phyloP scores from a whole-genome alignment of 2,329 filamentous ascomycete genomes.

The Talaromyces rugulosus region DNA sequence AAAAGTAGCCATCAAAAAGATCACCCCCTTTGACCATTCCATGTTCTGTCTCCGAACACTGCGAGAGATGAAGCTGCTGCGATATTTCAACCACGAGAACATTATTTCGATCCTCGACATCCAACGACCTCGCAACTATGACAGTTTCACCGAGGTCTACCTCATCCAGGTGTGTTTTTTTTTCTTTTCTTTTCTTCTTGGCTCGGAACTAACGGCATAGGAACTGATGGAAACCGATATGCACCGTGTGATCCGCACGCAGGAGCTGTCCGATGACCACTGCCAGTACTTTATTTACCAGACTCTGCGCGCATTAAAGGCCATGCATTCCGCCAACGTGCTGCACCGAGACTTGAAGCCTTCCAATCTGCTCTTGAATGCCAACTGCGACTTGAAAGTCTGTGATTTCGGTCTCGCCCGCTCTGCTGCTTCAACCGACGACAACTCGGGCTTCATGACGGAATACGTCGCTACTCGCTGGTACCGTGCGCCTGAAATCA shows the following conservation, averaged over 20 bases:
- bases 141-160: conserved; percentile 96
- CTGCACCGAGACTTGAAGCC: conserved; percentile 96
- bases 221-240: conserved; percentile 99
- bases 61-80: conserved; percentile 97
- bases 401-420: conserved; percentile 96
- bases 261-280: conserved; percentile 97
- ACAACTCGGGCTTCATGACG: conserved; percentile 99
- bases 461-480: conserved; percentile 99
- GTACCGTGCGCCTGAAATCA: conserved; percentile 99
- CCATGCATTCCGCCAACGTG: conserved; percentile 98
- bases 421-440: conserved; percentile 93
- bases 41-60: conserved; percentile 97
- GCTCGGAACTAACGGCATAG: conserved; percentile 39
- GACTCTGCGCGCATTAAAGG: conserved; percentile 93
- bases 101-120: conserved; percentile 99
- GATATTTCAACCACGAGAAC: conserved; percentile 99
- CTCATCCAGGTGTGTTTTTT: conserved; percentile 75
- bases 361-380: conserved; percentile 92
- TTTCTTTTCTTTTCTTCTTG: no score
- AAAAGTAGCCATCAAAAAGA: conserved; percentile 99
- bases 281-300: conserved; percentile 99
- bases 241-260: conserved; percentile 97
- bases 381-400: conserved; percentile 98
- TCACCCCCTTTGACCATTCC: conserved; percentile 97
- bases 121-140: conserved; percentile 94